Evolutionary conservation across 495 filamentous ascomycete species (phyloP).

Genomic region (Massariosphaeria phaeospora): DNA sequence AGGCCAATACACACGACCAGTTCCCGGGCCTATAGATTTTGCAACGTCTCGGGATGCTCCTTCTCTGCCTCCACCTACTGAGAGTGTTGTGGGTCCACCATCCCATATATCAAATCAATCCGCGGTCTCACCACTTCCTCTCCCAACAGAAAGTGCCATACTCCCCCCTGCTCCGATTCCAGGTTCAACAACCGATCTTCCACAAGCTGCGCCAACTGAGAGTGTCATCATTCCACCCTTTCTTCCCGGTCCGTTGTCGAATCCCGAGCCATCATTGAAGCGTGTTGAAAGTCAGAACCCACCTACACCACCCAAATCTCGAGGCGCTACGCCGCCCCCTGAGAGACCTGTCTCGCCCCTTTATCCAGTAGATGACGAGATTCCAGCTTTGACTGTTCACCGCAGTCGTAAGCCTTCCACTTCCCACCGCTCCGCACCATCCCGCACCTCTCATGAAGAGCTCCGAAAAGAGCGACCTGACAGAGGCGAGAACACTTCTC

Average conservation of each 20-base stretch:
- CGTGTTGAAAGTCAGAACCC: neutral
- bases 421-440: constrained; percentile 18
- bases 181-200: neutral
- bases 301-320: constrained; percentile 15
- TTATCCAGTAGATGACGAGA: constrained; percentile 29
- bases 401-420: constrained; percentile 5
- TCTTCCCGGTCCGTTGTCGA: neutral
- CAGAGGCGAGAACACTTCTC: constrained; percentile 3
- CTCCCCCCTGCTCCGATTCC: neutral
- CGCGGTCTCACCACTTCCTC: neutral
- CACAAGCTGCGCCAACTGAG: constrained; percentile 3
- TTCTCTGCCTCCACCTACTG: constrained; percentile 5
- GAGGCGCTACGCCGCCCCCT: constrained; percentile 15
- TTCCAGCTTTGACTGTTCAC: constrained; percentile 13
- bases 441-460: constrained; percentile 13
- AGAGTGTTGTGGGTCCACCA: constrained; percentile 3
- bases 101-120: neutral
- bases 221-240: neutral
- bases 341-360: too few relatives aligned
- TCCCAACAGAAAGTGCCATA: constrained; percentile 1
- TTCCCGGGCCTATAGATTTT: constrained; percentile 10
- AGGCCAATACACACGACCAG: constrained; percentile 1
- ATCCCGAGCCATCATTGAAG: neutral
- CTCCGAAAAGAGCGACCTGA: constrained; percentile 1
- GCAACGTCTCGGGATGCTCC: neutral